These are phyloP conservation scores for Ophiostoma ulmi DNA, from an alignment of 2,329 filamentous ascomycete genomes.

Conservation along the genomic window DNA sequence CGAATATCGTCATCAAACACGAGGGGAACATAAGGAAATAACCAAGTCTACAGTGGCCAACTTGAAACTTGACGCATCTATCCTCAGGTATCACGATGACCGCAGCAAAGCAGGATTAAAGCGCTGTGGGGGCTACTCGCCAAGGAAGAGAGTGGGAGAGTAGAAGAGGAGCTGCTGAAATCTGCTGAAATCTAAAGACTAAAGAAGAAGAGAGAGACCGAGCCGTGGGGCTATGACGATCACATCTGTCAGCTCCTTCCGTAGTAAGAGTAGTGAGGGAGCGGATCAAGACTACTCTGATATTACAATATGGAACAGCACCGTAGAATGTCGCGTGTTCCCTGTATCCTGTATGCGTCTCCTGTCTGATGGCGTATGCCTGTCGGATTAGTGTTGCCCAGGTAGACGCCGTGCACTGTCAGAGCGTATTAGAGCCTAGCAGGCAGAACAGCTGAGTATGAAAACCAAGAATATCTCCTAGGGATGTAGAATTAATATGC, in stretches of 20 bases:
- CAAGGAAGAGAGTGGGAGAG: not conserved
- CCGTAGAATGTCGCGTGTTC: not conserved
- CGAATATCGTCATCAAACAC: too few species aligned
- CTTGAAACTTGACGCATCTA: too few species aligned
- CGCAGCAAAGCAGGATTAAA: not conserved
- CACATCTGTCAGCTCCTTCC: not conserved
- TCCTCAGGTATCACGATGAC: not conserved
- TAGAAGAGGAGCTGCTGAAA: not conserved
- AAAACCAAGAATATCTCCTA: not conserved
- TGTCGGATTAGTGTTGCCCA: not conserved
- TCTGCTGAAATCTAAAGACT: too few species aligned
- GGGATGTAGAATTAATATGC: not conserved
- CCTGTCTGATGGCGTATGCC: not conserved
- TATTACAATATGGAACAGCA: not conserved
- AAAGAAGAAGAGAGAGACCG: not conserved
- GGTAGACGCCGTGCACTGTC: not conserved
- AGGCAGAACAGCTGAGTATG: not conserved
- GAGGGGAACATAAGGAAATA: too few species aligned
- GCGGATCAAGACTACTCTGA: not conserved
- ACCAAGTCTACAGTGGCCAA: too few species aligned
- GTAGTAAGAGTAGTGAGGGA: not conserved
- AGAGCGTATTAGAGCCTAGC: not conserved
- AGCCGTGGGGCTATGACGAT: not conserved
- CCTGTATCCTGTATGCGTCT: not conserved
- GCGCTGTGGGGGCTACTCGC: not conserved